phyloP scores from a whole-genome alignment of 228 moss, liverwort and hornwort genomes.

The Sphagnum fallax region DNA sequence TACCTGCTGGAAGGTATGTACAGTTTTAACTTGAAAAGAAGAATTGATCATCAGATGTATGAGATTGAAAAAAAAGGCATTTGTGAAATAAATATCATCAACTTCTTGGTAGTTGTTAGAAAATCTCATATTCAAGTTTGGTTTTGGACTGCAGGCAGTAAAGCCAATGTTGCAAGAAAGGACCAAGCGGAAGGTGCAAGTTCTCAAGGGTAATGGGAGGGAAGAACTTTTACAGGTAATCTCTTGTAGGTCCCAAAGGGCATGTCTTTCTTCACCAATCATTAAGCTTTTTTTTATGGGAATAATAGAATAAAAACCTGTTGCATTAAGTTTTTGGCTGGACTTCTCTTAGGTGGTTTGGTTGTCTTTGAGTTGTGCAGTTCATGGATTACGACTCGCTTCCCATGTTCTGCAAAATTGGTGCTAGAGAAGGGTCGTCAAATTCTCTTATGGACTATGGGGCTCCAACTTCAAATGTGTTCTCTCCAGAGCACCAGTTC shows the following conservation, averaged over 20 bases:
- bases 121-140: not conserved
- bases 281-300: too few species aligned
- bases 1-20: constrained; percentile 91
- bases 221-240: constrained; percentile 88
- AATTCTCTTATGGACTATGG: constrained; percentile 9
- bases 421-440: constrained; percentile 22
- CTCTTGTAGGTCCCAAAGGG: not conserved
- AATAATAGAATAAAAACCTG: too few species aligned
- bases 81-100: too few species aligned
- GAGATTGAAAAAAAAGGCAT: too few species aligned
- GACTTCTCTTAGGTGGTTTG: not conserved
- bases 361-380: not conserved
- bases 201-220: constrained; percentile 79
- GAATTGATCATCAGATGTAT: too few species aligned
- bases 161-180: constrained; percentile 93
- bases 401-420: constrained; percentile 64
- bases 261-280: too few species aligned
- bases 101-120: too few species aligned
- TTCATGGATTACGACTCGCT: constrained; percentile 23
- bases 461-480: constrained; percentile 42
- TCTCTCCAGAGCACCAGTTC: constrained; percentile 63
- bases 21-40: not conserved
- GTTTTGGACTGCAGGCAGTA: constrained; percentile 57
- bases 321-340: not conserved
- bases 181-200: constrained; percentile 92